Percentiles rank a stretch among this genome's conserved stretches.
Conservation (phyloP, 345 rosid genomes). For the Gossypium longicalyx region DNA sequence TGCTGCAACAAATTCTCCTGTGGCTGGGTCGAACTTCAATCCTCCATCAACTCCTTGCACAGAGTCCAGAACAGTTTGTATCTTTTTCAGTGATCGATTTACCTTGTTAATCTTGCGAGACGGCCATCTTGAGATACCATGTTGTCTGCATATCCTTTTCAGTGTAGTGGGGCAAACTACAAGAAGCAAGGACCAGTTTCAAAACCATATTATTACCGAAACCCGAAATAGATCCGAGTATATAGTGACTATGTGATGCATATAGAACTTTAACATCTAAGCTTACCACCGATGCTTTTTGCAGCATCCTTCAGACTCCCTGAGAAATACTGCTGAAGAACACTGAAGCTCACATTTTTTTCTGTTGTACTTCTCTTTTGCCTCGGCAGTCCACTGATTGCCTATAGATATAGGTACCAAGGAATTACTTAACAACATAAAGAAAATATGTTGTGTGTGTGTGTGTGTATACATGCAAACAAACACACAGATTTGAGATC, state of each 20-base stretch:
- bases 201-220: not conserved
- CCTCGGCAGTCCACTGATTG: slow-evolving; percentile 32
- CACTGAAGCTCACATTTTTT: slow-evolving; percentile 82
- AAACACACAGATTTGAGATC: not conserved
- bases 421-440: not conserved
- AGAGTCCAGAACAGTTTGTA: slow-evolving; percentile 75
- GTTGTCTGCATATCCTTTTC: slow-evolving; percentile 94
- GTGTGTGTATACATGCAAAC: no score
- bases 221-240: not conserved
- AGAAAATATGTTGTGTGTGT: not conserved
- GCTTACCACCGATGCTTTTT: slow-evolving; percentile 87
- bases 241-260: not conserved
- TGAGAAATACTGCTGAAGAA: slow-evolving; percentile 84
- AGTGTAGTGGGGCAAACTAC: slow-evolving; percentile 93
- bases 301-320: slow-evolving; percentile 98
- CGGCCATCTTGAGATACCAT: slow-evolving; percentile 92
- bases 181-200: not conserved
- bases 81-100: slow-evolving; percentile 68
- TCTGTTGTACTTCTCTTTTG: slow-evolving; percentile 67
- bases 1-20: slow-evolving; percentile 64
- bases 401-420: slow-evolving; percentile 28
- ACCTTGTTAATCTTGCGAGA: slow-evolving; percentile 93
- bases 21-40: slow-evolving; percentile 64
- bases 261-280: not conserved
- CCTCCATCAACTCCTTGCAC: slow-evolving; percentile 91